Evolutionary conservation across 768 basidiomycete genomes (phyloP).

Genomic region (Cystofilobasidium ferigula): DNA sequence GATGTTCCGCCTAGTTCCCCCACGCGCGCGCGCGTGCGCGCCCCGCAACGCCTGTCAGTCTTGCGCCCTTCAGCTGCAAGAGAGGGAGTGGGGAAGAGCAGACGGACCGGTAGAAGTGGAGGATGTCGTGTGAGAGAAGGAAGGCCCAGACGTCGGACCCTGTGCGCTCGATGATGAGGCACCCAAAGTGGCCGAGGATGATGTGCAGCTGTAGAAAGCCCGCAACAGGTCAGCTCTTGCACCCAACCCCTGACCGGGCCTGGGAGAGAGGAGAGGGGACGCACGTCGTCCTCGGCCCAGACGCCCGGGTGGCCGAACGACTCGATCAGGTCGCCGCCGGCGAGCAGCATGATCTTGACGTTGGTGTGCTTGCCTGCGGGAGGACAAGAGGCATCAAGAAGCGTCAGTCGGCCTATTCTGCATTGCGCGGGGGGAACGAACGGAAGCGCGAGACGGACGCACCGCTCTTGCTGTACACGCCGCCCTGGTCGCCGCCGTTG

Average conservation of each 20-base stretch:
- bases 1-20: slow-evolving; percentile 75
- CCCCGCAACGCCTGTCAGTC: too few species aligned
- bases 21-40: too few species aligned
- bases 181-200: slow-evolving; percentile 88
- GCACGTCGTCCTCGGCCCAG: slow-evolving; percentile 86
- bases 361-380: slow-evolving; percentile 46
- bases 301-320: slow-evolving; percentile 98
- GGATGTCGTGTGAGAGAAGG: slow-evolving; percentile 44
- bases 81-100: slow-evolving; percentile 35
- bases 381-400: not conserved
- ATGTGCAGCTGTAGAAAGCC: slow-evolving; percentile 61
- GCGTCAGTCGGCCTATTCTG: slow-evolving; percentile 1
- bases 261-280: slow-evolving; percentile 33
- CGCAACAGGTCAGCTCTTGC: not conserved
- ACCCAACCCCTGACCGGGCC: too few species aligned
- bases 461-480: slow-evolving; percentile 55
- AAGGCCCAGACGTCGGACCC: slow-evolving; percentile 65
- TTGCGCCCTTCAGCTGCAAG: slow-evolving; percentile 39
- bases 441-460: slow-evolving; percentile 11
- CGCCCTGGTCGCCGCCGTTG: slow-evolving; percentile 56
- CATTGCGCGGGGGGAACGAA: not conserved
- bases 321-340: slow-evolving; percentile 94
- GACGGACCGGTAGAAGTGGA: slow-evolving; percentile 43
- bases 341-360: slow-evolving; percentile 82
- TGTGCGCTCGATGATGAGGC: slow-evolving; percentile 86